Percentiles rank a stretch among this genome's conserved stretches.
Evolutionary conservation across 805 yeast genomes (phyloP).

Genomic region (Kodamaea lidongshanica): DNA sequence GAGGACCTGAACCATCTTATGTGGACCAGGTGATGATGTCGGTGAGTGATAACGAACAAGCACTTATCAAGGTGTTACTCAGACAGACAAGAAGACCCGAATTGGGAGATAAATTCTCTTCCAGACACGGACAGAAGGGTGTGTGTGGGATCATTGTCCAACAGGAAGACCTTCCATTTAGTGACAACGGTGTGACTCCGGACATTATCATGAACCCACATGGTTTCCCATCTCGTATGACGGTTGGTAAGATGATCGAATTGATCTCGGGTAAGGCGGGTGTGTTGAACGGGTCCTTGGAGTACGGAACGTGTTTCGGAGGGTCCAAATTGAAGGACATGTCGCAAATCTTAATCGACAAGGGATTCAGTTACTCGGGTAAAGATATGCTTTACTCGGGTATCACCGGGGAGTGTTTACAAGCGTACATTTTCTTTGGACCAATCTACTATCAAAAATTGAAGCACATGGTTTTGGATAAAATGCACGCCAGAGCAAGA

Average conservation of each 20-base stretch:
- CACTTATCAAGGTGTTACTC: constrained; percentile 81
- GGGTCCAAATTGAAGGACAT: constrained; percentile 95
- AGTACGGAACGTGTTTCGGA: constrained; percentile 97
- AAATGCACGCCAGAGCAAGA: constrained; percentile 99
- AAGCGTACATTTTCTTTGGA: constrained; percentile 97
- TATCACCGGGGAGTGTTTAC: constrained; percentile 93
- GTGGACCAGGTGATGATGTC: constrained; percentile 98
- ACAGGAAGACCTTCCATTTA: constrained; percentile 95
- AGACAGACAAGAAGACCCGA: constrained; percentile 98
- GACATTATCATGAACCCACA: constrained; percentile 99
- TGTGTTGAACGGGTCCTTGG: constrained; percentile 81
- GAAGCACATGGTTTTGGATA: constrained; percentile 98
- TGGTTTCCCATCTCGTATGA: constrained; percentile 99
- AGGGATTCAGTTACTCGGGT: constrained; percentile 92
- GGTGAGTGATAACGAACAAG: constrained; percentile 91
- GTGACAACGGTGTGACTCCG: constrained; percentile 85
- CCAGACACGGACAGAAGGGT: constrained; percentile 98
- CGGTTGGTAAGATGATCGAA: constrained; percentile 98
- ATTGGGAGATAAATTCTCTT: constrained; percentile 93
- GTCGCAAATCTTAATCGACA: constrained; percentile 82
- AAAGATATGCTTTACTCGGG: constrained; percentile 97
- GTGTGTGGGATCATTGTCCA: constrained; percentile 97
- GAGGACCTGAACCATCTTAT: constrained; percentile 93
- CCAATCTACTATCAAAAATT: constrained; percentile 97
- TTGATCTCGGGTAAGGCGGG: constrained; percentile 96